phyloP scores from a whole-genome alignment of 2,329 filamentous ascomycete species.

The Venturia asperata region DNA sequence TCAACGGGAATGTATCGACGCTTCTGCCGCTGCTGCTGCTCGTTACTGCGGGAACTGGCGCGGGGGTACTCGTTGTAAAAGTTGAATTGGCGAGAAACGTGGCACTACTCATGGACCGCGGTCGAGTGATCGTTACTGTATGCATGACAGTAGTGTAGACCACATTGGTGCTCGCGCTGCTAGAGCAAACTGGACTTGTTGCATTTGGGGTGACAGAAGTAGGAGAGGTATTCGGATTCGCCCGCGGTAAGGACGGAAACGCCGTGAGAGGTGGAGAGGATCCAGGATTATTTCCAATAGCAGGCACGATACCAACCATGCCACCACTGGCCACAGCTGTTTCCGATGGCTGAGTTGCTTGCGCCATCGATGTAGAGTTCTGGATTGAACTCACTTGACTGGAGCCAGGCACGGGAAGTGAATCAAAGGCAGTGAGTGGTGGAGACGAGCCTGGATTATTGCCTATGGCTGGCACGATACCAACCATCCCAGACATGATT shows the following conservation, averaged over 20 bases:
- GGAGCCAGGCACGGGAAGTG: background rate
- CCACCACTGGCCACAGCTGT: conserved; percentile 12
- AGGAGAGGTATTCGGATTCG: conserved; percentile 5
- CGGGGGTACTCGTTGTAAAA: background rate
- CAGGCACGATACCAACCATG: conserved; percentile 19
- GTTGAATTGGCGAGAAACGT: background rate
- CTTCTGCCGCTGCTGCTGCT: background rate
- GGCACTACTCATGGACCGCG: background rate
- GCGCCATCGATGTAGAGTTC: conserved; percentile 3
- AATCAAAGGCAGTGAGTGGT: conserved; percentile 14
- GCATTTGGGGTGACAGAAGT: background rate
- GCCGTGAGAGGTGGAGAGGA: conserved; percentile 11
- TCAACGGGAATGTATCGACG: conserved; percentile 13
- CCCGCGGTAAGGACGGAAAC: conserved; percentile 17
- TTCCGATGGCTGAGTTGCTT: conserved; percentile 3
- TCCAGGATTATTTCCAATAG: conserved; percentile 16
- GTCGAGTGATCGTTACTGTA: background rate
- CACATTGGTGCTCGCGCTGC: background rate
- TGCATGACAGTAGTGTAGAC: conserved; percentile 1
- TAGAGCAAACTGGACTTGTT: background rate
- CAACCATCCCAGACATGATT: conserved; percentile 15
- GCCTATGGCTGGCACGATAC: conserved; percentile 16
- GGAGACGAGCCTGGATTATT: conserved; percentile 18
- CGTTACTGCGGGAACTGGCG: background rate
- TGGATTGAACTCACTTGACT: background rate